Evolutionary conservation across 2,329 filamentous ascomycete species (phyloP).

Genomic region (Curvularia eragrostidis): DNA sequence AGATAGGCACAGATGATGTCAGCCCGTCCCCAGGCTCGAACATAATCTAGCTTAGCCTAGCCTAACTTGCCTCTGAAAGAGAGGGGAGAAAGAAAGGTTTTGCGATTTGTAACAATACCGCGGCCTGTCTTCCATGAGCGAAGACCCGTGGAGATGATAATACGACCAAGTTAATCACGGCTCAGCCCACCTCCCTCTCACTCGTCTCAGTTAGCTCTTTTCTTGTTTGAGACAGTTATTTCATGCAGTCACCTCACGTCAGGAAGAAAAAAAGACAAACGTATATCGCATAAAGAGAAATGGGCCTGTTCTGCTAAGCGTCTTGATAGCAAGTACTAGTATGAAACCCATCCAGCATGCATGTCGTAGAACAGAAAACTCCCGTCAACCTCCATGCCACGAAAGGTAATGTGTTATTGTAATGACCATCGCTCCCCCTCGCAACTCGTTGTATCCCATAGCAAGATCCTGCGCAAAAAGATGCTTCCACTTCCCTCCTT

Average conservation of each 20-base stretch:
- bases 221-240: neutral
- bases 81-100: neutral
- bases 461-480: slow-evolving; percentile 38
- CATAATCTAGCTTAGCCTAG: neutral
- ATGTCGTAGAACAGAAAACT: slow-evolving; percentile 38
- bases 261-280: neutral
- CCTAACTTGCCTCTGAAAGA: neutral
- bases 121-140: neutral
- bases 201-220: neutral
- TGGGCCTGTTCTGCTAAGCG: slow-evolving; percentile 37
- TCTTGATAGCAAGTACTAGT: slow-evolving; percentile 44
- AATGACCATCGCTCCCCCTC: slow-evolving; percentile 25
- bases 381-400: slow-evolving; percentile 40
- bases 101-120: neutral
- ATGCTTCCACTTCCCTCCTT: slow-evolving; percentile 2
- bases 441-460: slow-evolving; percentile 29
- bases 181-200: neutral
- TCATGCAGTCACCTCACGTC: neutral
- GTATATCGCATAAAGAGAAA: slow-evolving; percentile 14
- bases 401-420: slow-evolving; percentile 31
- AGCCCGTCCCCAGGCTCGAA: neutral
- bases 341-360: slow-evolving; percentile 42
- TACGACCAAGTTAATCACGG: neutral
- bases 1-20: neutral
- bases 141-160: neutral